phyloP scores from a whole-genome alignment of 352 stramenopile species.

The Globisporangium splendens region DNA sequence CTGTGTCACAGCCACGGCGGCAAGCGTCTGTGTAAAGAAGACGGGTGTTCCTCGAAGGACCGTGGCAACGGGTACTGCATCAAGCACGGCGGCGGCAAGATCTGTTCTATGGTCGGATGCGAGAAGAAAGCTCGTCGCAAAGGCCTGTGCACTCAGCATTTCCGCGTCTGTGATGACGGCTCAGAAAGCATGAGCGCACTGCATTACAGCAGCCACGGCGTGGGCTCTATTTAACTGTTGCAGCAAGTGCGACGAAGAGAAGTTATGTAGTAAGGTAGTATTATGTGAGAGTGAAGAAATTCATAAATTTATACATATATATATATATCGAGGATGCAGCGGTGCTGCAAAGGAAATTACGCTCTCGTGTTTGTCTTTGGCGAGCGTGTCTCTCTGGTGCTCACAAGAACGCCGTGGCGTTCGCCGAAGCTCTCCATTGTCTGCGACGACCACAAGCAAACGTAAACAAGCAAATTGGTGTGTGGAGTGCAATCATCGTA shows the following conservation, averaged over 20 bases:
- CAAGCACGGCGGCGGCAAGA: conserved; percentile 79
- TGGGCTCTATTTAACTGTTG: conserved; percentile 8
- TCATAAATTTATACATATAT: neutral
- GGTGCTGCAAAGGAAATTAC: too few relatives aligned
- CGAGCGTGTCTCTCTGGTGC: too few relatives aligned
- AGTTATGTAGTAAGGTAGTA: neutral
- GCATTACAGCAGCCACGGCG: conserved; percentile 5
- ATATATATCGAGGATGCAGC: too few relatives aligned
- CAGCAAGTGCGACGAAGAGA: too few relatives aligned
- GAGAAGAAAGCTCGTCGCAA: conserved; percentile 83
- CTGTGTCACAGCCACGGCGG: conserved; percentile 79
- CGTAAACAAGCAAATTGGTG: too few relatives aligned
- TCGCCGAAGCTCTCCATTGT: too few relatives aligned
- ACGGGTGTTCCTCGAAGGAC: conserved; percentile 74
- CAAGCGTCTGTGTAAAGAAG: conserved; percentile 80
- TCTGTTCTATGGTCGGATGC: conserved; percentile 68
- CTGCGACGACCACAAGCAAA: too few relatives aligned
- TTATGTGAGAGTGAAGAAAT: neutral
- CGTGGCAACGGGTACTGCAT: conserved; percentile 82
- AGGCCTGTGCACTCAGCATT: conserved; percentile 80
- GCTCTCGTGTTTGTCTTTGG: too few relatives aligned
- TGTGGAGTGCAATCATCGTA: too few relatives aligned
- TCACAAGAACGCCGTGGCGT: too few relatives aligned
- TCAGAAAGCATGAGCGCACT: conserved; percentile 7
- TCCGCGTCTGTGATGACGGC: conserved; percentile 45